Evolutionary conservation across 176 grass and related monocot species (phyloP), one percentile per base, ranked within the genome.

Genomic region (Rhipidocladum racemiflorum): DNA sequence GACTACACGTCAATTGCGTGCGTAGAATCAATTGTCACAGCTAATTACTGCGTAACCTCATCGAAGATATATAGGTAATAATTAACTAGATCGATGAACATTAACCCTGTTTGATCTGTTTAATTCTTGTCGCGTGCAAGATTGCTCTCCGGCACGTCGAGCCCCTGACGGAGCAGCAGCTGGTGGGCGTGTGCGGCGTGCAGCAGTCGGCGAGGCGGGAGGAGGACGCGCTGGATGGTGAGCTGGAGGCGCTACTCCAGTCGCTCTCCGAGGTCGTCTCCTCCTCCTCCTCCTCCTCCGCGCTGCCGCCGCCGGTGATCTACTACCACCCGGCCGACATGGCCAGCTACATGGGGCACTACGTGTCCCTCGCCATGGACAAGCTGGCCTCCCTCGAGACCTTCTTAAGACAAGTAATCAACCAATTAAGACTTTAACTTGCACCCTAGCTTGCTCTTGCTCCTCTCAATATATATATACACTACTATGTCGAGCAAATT

Each of bases 121-220:
- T n/a, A 42, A 42, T 42, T 4, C 53, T 55, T 8, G 30, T 55
- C 20, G 53, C 53, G 7, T 10, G 24, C 25, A 50, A 91, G 91
- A 64, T 92, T 3, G 69, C 68, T 48, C 5, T 89, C 27, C 85
- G 81, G 72, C 81, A 87, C 64, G 82, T 84, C 24, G 91, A 92
- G 84, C 87, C 91, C 32, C 48, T 89, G 24, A 67, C 80, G 48
- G 87, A 92, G 84, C 87, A 84, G 65, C 91, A 92, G 64, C 32
- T 86, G 6, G 12, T 86, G 39, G 91, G 57, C 4, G 76, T 80
- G 18, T 77, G 59, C 7, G 76, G 82, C 42, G 56, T 84, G 71
- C 87, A 92, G 71, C 84, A 87, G 35, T 84, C 87, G 65, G 68
- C 76, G 49, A 77, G 79, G 40, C 87, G 85, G 15, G 56, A 80